Evolutionary conservation across 1,139 yeast species (phyloP).

Genomic region (Geotrichum reessii): DNA sequence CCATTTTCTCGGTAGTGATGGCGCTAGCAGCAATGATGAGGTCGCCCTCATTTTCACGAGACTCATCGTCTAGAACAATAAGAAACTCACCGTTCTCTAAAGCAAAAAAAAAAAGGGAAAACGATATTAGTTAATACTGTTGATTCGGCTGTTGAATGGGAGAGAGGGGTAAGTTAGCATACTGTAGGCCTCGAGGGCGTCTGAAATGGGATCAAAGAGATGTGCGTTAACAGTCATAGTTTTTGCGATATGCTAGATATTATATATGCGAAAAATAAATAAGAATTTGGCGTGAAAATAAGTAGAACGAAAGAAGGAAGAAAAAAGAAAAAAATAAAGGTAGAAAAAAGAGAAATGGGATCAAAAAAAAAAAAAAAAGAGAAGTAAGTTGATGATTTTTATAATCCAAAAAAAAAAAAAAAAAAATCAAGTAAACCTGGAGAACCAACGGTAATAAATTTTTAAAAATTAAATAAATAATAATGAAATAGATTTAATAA

Average conservation of each 20-base stretch:
- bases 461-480: too few relatives aligned
- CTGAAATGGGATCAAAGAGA: conserved; percentile 54
- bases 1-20: conserved; percentile 82
- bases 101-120: too few relatives aligned
- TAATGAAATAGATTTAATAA: too few relatives aligned
- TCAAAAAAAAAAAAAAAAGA: not conserved
- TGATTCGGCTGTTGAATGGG: not conserved
- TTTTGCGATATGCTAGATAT: too few relatives aligned
- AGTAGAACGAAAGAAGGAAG: not conserved
- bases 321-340: not conserved
- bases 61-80: conserved; percentile 92
- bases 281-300: not conserved
- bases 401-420: not conserved
- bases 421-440: not conserved
- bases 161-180: conserved; percentile 19
- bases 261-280: not conserved
- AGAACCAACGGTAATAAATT: not conserved
- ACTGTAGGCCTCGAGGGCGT: conserved; percentile 73
- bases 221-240: conserved; percentile 15
- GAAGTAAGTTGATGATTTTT: not conserved
- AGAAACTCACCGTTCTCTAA: conserved; percentile 75
- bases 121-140: not conserved
- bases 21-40: conserved; percentile 84
- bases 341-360: not conserved
- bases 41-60: conserved; percentile 97